Conservation (phyloP, 305 asterid species). For the Rubia peregrina region DNA sequence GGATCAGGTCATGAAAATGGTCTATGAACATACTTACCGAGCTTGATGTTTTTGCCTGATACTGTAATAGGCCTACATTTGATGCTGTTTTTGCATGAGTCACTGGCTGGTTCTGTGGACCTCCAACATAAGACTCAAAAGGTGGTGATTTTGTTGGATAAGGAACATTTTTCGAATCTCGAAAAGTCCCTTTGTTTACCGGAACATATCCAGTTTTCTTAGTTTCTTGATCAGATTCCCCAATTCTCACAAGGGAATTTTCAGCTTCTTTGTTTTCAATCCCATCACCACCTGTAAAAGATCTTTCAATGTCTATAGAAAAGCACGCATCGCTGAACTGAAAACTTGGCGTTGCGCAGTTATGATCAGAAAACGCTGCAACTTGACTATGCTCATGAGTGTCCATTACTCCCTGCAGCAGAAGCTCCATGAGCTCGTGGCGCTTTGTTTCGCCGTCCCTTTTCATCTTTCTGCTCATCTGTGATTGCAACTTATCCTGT, state of each 20-base stretch:
- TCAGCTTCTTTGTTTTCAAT: slow-evolving; percentile 5
- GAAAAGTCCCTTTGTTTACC: slow-evolving; percentile 12
- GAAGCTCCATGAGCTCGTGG: slow-evolving; percentile 38
- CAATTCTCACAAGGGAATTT: slow-evolving; percentile 4
- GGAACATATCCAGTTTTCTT: neutral
- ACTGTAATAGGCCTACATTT: neutral
- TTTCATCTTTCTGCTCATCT: neutral
- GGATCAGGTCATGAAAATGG: neutral
- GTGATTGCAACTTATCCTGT: slow-evolving; percentile 15
- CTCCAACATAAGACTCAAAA: slow-evolving; percentile 12
- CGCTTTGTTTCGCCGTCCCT: slow-evolving; percentile 4
- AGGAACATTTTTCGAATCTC: neutral
- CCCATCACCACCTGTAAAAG: slow-evolving; percentile 20
- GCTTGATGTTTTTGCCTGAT: slow-evolving; percentile 6
- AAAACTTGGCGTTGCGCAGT: slow-evolving; percentile 24
- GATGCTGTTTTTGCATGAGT: slow-evolving; percentile 7
- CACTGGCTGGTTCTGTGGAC: slow-evolving; percentile 10
- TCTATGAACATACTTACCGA: slow-evolving; percentile 7
- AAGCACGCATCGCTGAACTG: slow-evolving; percentile 51
- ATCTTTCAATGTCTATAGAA: slow-evolving; percentile 44
- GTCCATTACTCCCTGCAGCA: slow-evolving; percentile 25
- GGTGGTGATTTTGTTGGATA: neutral
- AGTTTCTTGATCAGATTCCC: slow-evolving; percentile 13
- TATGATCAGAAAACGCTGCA: neutral
- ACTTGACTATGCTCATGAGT: slow-evolving; percentile 16